Base-by-base conservation (phyloP, 768 basidiomycete genomes). In the Boletus speciosus region DNA sequence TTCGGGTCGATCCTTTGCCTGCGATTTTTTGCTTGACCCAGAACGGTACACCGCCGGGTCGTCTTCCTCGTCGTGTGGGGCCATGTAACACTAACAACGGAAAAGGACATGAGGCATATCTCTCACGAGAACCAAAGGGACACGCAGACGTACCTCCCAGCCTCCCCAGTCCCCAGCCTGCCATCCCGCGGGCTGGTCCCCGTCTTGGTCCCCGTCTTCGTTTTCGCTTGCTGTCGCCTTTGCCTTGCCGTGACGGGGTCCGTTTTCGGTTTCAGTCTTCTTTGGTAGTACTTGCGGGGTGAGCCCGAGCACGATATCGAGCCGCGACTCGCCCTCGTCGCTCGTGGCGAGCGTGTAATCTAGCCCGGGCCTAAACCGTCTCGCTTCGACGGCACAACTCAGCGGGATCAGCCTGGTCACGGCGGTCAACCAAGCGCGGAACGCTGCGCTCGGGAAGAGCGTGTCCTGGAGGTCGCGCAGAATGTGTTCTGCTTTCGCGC, bases 291-390 rank as follows among this genome's bases (percentile, higher is more conserved):
- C 73, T 59, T 81, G 76, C 29, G 93, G 93, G 14, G 93, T 98
- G 58, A 96, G 71, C 3, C 90, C 91, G 14, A 98, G 79, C 52
- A 90, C 86, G 23, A 90, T 84, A 68, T 98, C 96, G 61, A 98
- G 71, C 57, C 90, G 75, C 49, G 87, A 84, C 66, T 93, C 91
- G 47, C 75, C 84, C 61, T 86, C 85, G 62, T 93, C 87, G 62
- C 87, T 88, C 61, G 90, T 89, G 47, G 96, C 96, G 3, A 98
- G 82, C 40, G 94, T 95, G 68, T 98, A 98, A 69, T 97, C 96
- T 61, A 98, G 74, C 2, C 94, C 96, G 1, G 93, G 92, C 54
- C 95, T 76, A 71, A 98, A 95, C 51, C 96, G 76, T 61, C 96
- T 76, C 45, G 91, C 92, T 73, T 93, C 87, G n/a, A 83, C 81